Conservation (phyloP, 2,329 filamentous ascomycete genomes). For the Fusarium longipes region DNA sequence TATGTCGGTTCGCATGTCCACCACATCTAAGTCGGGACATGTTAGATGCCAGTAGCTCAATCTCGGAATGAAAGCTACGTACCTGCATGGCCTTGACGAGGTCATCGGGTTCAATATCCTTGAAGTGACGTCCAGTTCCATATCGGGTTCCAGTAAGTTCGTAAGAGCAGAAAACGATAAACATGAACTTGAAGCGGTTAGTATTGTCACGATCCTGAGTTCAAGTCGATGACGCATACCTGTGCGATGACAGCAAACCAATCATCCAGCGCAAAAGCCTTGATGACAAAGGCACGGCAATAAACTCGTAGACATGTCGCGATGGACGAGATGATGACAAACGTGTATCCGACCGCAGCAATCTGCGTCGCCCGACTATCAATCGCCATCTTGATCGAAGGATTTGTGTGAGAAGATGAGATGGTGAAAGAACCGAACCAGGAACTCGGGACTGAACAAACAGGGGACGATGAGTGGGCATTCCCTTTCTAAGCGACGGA, state of each 20-base stretch:
- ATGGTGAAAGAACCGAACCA: too few species aligned
- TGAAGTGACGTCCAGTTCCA: slow-evolving; percentile 18
- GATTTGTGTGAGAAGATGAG: not conserved
- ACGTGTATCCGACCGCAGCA: slow-evolving; percentile 45
- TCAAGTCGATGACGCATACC: slow-evolving; percentile 31
- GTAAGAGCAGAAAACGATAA: slow-evolving; percentile 13
- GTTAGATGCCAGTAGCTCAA: not conserved
- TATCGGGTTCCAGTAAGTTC: slow-evolving; percentile 10
- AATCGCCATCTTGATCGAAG: slow-evolving; percentile 6
- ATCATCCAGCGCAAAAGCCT: slow-evolving; percentile 50
- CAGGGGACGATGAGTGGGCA: slow-evolving; percentile 4
- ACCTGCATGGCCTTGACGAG: slow-evolving; percentile 49
- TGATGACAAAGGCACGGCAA: slow-evolving; percentile 49
- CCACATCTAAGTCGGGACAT: slow-evolving; percentile 44
- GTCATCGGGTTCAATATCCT: slow-evolving; percentile 4
- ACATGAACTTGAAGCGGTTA: slow-evolving; percentile 10
- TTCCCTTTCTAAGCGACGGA: not conserved
- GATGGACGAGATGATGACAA: slow-evolving; percentile 51
- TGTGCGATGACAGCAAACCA: slow-evolving; percentile 50
- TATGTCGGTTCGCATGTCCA: slow-evolving; percentile 58
- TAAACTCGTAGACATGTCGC: slow-evolving; percentile 48
- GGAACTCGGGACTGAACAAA: not conserved
- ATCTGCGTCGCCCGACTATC: slow-evolving; percentile 36
- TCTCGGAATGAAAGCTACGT: not conserved
- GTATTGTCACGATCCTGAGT: not conserved